Evolutionary conservation across 169 alveolate species (phyloP).

Genomic region (Plasmodium coatneyi): DNA sequence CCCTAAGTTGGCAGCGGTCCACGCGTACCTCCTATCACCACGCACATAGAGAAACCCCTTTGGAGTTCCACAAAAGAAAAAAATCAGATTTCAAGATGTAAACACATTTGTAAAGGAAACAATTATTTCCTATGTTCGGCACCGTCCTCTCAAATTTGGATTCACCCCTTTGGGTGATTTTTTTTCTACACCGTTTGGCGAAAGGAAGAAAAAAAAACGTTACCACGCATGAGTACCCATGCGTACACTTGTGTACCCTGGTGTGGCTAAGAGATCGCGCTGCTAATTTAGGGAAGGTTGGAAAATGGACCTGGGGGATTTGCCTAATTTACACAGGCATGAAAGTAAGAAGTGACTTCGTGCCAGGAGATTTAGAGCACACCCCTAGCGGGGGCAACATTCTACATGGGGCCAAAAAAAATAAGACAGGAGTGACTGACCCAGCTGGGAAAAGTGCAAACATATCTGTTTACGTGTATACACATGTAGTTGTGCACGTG

Average conservation of each 20-base stretch:
- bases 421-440: neutral
- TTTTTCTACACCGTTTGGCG: neutral
- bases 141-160: neutral
- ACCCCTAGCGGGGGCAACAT: neutral
- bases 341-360: conserved; percentile 2
- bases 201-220: neutral
- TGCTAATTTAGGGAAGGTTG: neutral
- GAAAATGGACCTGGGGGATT: neutral
- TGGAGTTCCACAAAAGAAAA: neutral
- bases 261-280: neutral
- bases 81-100: neutral
- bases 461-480: neutral
- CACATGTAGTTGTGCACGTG: neutral
- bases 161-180: neutral
- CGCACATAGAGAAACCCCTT: neutral
- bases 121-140: neutral
- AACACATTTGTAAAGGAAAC: neutral
- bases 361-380: neutral
- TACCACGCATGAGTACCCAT: neutral
- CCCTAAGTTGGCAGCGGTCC: neutral
- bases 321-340: conserved; percentile 28
- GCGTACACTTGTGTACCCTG: neutral
- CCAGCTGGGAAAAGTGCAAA: neutral
- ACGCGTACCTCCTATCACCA: neutral
- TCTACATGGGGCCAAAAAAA: neutral